These are phyloP conservation scores for Acanthochlamys bracteata DNA, from an alignment of 106 monocot species.

Conservation along the genomic window DNA sequence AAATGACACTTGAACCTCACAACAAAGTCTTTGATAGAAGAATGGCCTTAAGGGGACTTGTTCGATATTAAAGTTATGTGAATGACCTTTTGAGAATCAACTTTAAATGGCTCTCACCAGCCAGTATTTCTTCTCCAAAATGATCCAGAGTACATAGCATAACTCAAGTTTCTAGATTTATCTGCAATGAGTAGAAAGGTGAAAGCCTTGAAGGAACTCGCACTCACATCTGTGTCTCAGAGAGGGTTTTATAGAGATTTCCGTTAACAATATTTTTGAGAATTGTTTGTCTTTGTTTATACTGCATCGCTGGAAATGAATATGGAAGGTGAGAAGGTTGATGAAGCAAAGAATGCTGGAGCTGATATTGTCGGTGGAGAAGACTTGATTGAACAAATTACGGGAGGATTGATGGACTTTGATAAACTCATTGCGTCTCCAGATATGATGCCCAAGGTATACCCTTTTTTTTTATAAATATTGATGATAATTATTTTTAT, in stretches of 20 bases:
- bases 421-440: slow-evolving; percentile 98
- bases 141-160: no score
- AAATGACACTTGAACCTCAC: neutral
- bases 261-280: neutral
- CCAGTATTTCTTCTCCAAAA: no score
- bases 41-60: no score
- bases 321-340: slow-evolving; percentile 69
- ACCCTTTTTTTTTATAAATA: neutral
- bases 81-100: no score
- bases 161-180: no score
- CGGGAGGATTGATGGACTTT: slow-evolving; percentile 94
- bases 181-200: no score
- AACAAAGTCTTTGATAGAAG: no score
- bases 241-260: no score
- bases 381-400: slow-evolving; percentile 80
- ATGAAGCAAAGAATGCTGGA: slow-evolving; percentile 91
- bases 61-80: no score
- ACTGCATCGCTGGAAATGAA: slow-evolving; percentile 1
- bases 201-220: no score
- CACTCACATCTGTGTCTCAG: no score
- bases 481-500: neutral
- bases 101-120: no score
- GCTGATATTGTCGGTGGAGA: slow-evolving; percentile 98
- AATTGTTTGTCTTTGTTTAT: neutral
- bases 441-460: slow-evolving; percentile 99